phyloP scores from a whole-genome alignment of 2,329 filamentous ascomycete species.

The Trichoderma citrinoviride region DNA sequence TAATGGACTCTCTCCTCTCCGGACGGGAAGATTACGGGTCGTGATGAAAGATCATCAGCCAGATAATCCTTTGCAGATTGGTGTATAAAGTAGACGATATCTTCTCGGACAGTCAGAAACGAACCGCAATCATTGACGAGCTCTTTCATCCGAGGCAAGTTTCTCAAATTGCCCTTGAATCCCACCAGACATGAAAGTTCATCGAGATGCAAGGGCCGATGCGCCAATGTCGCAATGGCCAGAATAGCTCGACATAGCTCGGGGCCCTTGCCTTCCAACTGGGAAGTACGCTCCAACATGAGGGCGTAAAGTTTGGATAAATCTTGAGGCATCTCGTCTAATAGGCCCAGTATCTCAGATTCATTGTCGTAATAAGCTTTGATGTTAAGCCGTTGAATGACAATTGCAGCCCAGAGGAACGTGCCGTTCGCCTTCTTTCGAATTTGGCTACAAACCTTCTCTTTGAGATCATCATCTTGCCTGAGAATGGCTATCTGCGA shows the following conservation, averaged over 20 bases:
- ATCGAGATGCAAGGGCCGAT: background rate
- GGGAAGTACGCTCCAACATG: background rate
- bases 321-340: background rate
- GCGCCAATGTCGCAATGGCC: background rate
- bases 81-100: constrained; percentile 39
- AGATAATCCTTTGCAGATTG: constrained; percentile 46
- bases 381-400: constrained; percentile 22
- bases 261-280: background rate
- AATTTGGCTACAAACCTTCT: constrained; percentile 23
- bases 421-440: constrained; percentile 37
- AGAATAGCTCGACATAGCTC: background rate
- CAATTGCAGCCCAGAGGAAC: constrained; percentile 29
- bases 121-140: constrained; percentile 35
- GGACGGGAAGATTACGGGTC: constrained; percentile 33
- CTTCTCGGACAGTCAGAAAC: constrained; percentile 37
- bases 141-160: background rate
- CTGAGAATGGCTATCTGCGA: background rate
- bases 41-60: constrained; percentile 24
- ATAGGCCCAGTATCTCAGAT: background rate
- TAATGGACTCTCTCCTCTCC: constrained; percentile 32
- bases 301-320: background rate
- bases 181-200: background rate
- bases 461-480: constrained; percentile 6
- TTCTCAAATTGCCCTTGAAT: background rate
- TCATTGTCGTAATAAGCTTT: background rate